Conservation (phyloP, 2,329 filamentous ascomycete species). For the Diaporthe citriasiana region DNA sequence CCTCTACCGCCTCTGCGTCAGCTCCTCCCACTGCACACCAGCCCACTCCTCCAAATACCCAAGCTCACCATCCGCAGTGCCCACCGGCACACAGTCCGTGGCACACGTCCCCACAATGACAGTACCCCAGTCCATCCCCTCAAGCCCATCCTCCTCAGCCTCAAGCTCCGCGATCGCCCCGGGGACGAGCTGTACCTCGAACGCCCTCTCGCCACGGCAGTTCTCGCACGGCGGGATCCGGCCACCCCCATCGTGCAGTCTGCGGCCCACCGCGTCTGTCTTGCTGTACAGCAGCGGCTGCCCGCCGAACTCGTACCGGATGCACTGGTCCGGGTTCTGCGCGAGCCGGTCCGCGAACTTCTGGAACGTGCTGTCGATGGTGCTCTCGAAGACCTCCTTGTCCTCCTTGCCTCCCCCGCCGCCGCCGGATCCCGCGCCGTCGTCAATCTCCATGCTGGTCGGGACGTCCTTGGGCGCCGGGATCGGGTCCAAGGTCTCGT, state of each 20-base stretch:
- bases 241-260: constrained; percentile 60
- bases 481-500: constrained; percentile 82
- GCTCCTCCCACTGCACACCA: constrained; percentile 98
- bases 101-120: constrained; percentile 89
- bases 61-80: constrained; percentile 71
- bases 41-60: constrained; percentile 95
- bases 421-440: constrained; percentile 50
- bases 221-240: constrained; percentile 81
- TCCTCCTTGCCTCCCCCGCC: constrained; percentile 68
- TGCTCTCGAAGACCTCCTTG: constrained; percentile 79
- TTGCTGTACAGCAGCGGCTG: constrained; percentile 84
- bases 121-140: constrained; percentile 99
- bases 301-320: constrained; percentile 84
- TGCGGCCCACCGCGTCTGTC: constrained; percentile 78
- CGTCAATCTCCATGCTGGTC: constrained; percentile 64
- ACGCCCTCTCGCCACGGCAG: constrained; percentile 82
- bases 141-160: constrained; percentile 83
- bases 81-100: constrained; percentile 78
- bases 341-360: constrained; percentile 83
- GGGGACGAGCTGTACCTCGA: constrained; percentile 93
- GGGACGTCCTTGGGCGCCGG: constrained; percentile 59
- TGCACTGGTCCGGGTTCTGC: constrained; percentile 86
- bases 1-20: constrained; percentile 56
- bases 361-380: constrained; percentile 82
- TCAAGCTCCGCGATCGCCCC: constrained; percentile 77